Evolutionary conservation across 129 eudicot species (phyloP), one percentile per base, ranked within the genome.

Genomic region (Escallonia rubra): DNA sequence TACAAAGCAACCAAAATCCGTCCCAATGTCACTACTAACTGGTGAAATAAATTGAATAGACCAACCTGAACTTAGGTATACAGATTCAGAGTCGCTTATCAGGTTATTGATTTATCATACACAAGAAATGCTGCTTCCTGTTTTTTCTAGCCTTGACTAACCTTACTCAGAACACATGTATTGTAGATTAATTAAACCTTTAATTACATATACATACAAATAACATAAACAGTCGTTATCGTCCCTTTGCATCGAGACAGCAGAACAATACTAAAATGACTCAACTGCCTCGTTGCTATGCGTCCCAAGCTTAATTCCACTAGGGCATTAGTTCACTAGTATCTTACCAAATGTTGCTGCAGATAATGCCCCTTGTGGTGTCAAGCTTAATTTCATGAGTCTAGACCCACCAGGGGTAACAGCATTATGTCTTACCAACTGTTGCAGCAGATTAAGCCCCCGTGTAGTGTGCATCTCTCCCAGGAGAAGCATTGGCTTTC

Each of bases 201-300:
- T 7, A 42, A 38, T 58, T 38, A 38, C 42, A 58, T 23, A 38
- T 23, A 23, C 34, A 58, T 58, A 58, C 10, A 34, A 8, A 8
- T 1, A 58, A 9, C 13, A 38, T 5, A 58, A 58, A 39, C 42
- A 14, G 41, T 57, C 41, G 38, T 16, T 57, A 16, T 38, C 39
- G 12, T 2, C 55, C 10, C 55, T 8, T 38, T 15, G 34, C 62
- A 58, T 9, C 8, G 8, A 39, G 62, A 8, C 47, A 42, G 42
- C 10, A 59, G 64, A 59, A 59, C 15, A 59, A 8, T n/a, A 50
- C 41, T 40, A 9, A 59, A 59, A 59, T 12, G 40, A 40, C 48
- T 66, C 70, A 52, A 66, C 70, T 55, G 70, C 60, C 61, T 66
- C 7, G 14, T 23, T 8, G 5, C 62, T 43, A 10, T 11, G 10